phyloP scores from a whole-genome alignment of 2,329 filamentous ascomycete species.

The Monilinia aucupariae region DNA sequence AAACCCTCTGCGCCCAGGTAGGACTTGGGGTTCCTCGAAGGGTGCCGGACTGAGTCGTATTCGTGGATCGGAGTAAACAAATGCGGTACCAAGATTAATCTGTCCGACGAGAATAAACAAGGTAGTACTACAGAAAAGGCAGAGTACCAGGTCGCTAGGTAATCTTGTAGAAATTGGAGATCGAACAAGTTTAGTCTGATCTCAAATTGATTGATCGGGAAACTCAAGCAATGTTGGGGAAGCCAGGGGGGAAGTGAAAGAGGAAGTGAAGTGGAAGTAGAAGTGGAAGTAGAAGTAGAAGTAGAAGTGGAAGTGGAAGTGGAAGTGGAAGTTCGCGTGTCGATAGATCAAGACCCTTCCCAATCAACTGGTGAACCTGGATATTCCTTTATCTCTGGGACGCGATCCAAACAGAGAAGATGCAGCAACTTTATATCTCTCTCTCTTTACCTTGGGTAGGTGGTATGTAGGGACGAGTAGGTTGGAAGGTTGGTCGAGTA shows the following conservation, averaged over 20 bases:
- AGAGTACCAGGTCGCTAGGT: neutral
- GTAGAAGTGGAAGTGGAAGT: neutral
- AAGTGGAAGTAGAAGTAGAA: no score
- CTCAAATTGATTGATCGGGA: slow-evolving; percentile 10
- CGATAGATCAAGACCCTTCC: slow-evolving; percentile 3
- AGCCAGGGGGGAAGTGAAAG: slow-evolving; percentile 4
- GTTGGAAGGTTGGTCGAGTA: neutral
- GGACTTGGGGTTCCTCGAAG: slow-evolving; percentile 13
- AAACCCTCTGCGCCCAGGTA: slow-evolving; percentile 15
- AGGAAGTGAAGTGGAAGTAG: neutral
- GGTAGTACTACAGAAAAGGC: neutral
- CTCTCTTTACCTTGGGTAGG: neutral
- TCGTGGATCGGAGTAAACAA: slow-evolving; percentile 14
- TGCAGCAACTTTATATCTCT: neutral
- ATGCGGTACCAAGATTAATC: slow-evolving; percentile 3
- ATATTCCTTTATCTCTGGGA: neutral
- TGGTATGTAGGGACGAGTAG: no score
- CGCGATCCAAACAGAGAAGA: no score
- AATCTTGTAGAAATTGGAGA: neutral
- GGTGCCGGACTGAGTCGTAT: slow-evolving; percentile 2
- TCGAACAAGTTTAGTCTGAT: slow-evolving; percentile 1
- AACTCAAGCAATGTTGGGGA: slow-evolving; percentile 6
- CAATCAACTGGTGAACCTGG: no score
- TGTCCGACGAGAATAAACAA: slow-evolving; percentile 6
- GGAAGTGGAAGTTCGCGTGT: slow-evolving; percentile 1